A percentile compares a stretch with the other conserved stretches of the same genome.
Conservation (phyloP, 2,329 filamentous ascomycete genomes). For the Colletotrichum truncatum region DNA sequence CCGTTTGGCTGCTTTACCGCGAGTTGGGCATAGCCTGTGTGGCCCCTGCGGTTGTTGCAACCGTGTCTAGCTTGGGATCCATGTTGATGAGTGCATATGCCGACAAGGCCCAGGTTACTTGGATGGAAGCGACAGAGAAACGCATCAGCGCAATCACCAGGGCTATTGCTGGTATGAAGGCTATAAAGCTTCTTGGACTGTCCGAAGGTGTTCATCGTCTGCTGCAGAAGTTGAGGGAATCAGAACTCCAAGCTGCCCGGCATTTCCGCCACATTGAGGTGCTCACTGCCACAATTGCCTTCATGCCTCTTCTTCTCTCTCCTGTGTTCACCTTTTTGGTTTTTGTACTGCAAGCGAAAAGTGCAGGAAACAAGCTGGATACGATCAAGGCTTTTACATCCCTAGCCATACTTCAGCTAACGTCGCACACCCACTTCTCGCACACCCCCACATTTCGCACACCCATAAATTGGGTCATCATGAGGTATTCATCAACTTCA, state of each 20-base stretch:
- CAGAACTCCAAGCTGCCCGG: constrained; percentile 40
- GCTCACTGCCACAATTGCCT: constrained; percentile 20
- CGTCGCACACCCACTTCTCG: no score
- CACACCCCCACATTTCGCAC: no score
- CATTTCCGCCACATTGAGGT: constrained; percentile 37
- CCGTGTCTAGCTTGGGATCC: neutral
- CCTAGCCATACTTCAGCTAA: neutral
- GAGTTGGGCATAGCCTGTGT: constrained; percentile 34
- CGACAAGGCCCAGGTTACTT: constrained; percentile 27
- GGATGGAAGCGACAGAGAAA: constrained; percentile 35
- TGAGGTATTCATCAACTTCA: no score
- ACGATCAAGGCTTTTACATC: neutral
- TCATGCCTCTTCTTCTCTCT: neutral
- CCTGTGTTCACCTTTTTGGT: constrained; percentile 41
- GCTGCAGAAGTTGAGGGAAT: constrained; percentile 43
- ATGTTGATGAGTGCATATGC: neutral
- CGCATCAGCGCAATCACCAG: constrained; percentile 37
- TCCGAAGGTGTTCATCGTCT: constrained; percentile 34
- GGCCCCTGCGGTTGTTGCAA: constrained; percentile 42
- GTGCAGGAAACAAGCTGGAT: neutral
- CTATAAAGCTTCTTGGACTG: constrained; percentile 48
- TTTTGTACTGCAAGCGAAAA: neutral
- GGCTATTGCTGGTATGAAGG: constrained; percentile 45
- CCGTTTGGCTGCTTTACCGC: constrained; percentile 54
- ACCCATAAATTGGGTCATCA: no score